Evolutionary conservation across 805 yeast species (phyloP), one percentile per base, ranked within the genome.

Genomic region (Scheffersomyces ergatensis): DNA sequence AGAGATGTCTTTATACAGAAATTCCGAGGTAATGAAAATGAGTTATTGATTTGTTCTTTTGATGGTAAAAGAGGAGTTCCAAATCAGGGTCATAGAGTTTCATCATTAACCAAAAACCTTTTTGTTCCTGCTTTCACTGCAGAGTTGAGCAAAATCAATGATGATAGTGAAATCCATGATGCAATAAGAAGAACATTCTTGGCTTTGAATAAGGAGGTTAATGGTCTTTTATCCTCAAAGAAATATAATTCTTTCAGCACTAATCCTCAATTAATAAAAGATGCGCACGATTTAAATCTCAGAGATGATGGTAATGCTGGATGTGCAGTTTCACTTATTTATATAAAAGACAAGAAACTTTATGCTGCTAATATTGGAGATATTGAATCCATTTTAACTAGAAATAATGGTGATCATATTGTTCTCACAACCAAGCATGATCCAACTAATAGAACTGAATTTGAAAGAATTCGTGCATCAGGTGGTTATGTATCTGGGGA

Each of bases 331-430:
- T 83, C 97, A 0, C 80, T 89, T 11, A 71, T 89, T 12, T 93
- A 88, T 58, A 74, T 92, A 50, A 80, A 79, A 45, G 95, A 83
- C 15, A 77, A 77, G 38, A 74, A 70, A 40, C 58, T 89, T 17
- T 89, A 83, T 59, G 75, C 89, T 18, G 97, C 97, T 2, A 90
- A 90, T 48, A 78, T 88, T 40, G 99, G 99, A 53, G 97, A 93
- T 54, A 81, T 88, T 2, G 84, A 83, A 74, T 90, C 89, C 1
- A 70, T 93, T 37, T 59, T 92, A 37, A 82, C 95, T 6, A 77
- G 84, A 44, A 77, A 80, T 31, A 89, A 86, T 60, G 97, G 98
- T 23, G 92, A 88, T 36, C 84, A 78, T 57, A 67, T 72, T n/a
- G 67, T 79, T 3, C 66, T 93, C 32, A 85, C 96, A 1, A 79